Conservation (phyloP, 169 alveolate species). For the Fabrea salina region DNA sequence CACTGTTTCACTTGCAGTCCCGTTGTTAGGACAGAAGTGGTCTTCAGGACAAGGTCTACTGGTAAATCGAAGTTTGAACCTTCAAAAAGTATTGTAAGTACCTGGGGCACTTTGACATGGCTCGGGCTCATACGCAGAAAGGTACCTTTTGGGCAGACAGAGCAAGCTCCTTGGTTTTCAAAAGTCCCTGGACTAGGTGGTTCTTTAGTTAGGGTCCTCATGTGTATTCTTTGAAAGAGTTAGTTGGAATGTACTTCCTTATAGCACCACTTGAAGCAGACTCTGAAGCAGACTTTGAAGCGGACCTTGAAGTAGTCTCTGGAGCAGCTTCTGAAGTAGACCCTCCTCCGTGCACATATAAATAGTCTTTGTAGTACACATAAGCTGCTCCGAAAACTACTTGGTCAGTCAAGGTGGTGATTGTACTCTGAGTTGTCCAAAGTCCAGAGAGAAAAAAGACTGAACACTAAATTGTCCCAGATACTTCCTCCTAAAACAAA, state of each 20-base stretch:
- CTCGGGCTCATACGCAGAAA: neutral
- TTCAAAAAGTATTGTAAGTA: neutral
- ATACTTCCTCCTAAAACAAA: neutral
- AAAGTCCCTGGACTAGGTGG: slow-evolving; percentile 17
- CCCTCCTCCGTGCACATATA: slow-evolving; percentile 26
- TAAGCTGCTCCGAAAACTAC: neutral
- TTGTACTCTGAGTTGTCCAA: no score
- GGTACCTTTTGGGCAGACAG: neutral
- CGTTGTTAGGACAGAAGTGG: neutral
- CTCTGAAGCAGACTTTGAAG: no score
- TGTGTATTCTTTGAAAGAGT: neutral
- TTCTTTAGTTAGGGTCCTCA: neutral
- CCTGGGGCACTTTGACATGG: neutral
- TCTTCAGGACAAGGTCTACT: slow-evolving; percentile 29
- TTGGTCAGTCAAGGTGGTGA: no score
- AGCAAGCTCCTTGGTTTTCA: neutral
- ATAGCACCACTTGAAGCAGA: no score
- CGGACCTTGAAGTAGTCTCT: no score
- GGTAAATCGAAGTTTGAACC: neutral
- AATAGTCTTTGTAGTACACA: neutral
- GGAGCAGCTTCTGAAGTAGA: neutral
- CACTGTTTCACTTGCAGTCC: neutral
- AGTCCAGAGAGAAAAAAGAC: no score
- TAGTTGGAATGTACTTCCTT: neutral
- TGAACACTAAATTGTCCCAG: no score